These are phyloP conservation scores for Colletotrichum sp. DNA, from an alignment of 2,329 filamentous ascomycete genomes.

Conservation along the genomic window DNA sequence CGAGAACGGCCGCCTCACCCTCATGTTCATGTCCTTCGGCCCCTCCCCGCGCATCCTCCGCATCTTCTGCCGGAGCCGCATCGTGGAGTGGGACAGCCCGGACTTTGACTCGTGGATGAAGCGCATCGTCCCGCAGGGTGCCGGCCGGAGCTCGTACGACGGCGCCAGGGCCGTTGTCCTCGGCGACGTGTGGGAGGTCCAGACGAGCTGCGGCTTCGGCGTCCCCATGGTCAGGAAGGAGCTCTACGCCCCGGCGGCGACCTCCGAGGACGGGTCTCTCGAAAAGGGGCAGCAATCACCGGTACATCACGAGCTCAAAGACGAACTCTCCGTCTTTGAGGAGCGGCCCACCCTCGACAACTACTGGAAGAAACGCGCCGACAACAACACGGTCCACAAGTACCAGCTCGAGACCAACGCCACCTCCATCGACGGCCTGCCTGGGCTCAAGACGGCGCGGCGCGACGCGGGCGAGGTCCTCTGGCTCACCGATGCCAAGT, in stretches of 20 bases:
- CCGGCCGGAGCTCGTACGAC: constrained; percentile 34
- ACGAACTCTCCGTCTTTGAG: constrained; percentile 49
- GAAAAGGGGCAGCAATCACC: constrained; percentile 22
- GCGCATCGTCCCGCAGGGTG: constrained; percentile 39
- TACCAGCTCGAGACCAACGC: constrained; percentile 64
- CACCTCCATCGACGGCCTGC: constrained; percentile 62
- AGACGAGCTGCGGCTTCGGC: constrained; percentile 71
- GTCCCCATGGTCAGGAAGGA: constrained; percentile 58
- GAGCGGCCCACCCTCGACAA: constrained; percentile 61
- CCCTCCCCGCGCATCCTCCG: constrained; percentile 65
- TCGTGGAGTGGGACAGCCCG: constrained; percentile 64
- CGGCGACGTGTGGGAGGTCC: constrained; percentile 67
- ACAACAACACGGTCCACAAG: constrained; percentile 52
- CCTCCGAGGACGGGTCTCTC: constrained; percentile 18
- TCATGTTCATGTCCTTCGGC: constrained; percentile 76
- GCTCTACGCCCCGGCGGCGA: constrained; percentile 35
- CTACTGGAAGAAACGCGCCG: constrained; percentile 53
- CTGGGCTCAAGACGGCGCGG: constrained; percentile 60
- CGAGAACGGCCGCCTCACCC: constrained; percentile 76
- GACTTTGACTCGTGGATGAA: constrained; percentile 54
- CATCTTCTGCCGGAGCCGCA: constrained; percentile 63
- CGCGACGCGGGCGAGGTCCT: constrained; percentile 53
- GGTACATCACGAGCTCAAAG: not conserved
- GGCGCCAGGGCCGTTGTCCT: constrained; percentile 66
- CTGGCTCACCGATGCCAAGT: constrained; percentile 43